phyloP scores from a whole-genome alignment of 2,329 filamentous ascomycete species.

The Alternaria consortialis region DNA sequence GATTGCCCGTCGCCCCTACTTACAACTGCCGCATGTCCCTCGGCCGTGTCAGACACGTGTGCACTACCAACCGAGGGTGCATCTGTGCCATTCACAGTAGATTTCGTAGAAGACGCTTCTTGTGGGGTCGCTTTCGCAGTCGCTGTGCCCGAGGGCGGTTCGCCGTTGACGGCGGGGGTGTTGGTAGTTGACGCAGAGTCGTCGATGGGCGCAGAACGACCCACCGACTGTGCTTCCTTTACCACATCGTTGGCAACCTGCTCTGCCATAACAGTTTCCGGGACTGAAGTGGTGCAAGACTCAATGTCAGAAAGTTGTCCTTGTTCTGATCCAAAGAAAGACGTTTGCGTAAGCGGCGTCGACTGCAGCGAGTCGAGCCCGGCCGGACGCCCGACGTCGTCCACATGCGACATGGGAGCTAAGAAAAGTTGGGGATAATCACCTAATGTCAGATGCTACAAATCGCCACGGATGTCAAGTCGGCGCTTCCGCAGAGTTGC shows the following conservation, averaged over 20 bases:
- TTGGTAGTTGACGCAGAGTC: constrained; percentile 69
- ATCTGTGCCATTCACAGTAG: constrained; percentile 35
- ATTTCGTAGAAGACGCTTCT: constrained; percentile 51
- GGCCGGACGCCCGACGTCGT: constrained; percentile 29
- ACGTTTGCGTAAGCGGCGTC: constrained; percentile 23
- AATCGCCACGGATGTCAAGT: constrained; percentile 51
- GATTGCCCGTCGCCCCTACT: constrained; percentile 19
- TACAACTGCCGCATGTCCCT: constrained; percentile 31
- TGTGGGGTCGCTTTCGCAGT: constrained; percentile 38
- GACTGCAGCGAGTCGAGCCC: constrained; percentile 32
- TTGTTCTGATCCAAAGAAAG: constrained; percentile 34
- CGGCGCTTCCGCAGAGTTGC: constrained; percentile 54
- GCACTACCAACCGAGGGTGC: constrained; percentile 26
- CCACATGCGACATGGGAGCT: constrained; percentile 33
- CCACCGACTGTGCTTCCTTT: constrained; percentile 74
- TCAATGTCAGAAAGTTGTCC: constrained; percentile 45
- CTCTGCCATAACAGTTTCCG: constrained; percentile 76
- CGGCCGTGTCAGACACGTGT: constrained; percentile 28
- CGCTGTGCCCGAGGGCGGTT: constrained; percentile 49
- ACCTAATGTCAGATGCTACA: constrained; percentile 53
- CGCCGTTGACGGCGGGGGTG: constrained; percentile 62
- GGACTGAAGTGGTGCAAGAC: constrained; percentile 53
- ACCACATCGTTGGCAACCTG: constrained; percentile 75
- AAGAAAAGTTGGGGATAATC: constrained; percentile 42
- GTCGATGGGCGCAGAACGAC: constrained; percentile 70